These are phyloP conservation scores for Arthrobotrys entomopaga DNA, from an alignment of 2,329 filamentous ascomycete species.

Conservation along the genomic window DNA sequence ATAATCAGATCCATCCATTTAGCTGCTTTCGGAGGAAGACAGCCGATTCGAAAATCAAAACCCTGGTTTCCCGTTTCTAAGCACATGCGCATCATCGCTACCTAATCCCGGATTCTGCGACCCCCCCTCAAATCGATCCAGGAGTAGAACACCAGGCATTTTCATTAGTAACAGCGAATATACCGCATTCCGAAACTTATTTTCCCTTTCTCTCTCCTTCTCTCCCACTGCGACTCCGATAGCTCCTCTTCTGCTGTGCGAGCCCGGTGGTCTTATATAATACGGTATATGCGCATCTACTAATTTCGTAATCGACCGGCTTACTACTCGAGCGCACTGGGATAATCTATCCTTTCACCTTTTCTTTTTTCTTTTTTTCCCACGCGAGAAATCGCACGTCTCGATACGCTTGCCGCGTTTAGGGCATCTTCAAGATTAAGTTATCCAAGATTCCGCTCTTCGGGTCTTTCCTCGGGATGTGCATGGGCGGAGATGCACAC, in stretches of 20 bases:
- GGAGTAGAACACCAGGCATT: neutral
- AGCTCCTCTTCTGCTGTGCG: neutral
- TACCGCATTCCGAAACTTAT: neutral
- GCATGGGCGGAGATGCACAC: constrained; percentile 69
- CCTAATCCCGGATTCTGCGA: constrained; percentile 2
- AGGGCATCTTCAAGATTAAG: constrained; percentile 55
- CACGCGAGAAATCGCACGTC: constrained; percentile 48
- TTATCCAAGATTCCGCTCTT: constrained; percentile 56
- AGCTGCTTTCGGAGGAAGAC: too few relatives aligned
- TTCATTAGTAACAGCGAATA: neutral
- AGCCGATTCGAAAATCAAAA: too few relatives aligned
- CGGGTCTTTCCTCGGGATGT: constrained; percentile 66
- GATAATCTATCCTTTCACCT: neutral
- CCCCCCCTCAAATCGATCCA: constrained; percentile 1
- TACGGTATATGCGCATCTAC: neutral
- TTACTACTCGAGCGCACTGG: neutral
- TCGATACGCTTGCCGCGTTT: constrained; percentile 54
- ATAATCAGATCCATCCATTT: constrained; percentile 9
- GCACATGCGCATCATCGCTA: constrained; percentile 3
- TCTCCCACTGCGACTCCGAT: neutral
- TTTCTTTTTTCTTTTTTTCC: neutral
- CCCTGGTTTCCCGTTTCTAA: neutral
- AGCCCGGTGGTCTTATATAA: neutral
- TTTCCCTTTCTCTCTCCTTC: neutral
- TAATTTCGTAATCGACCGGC: neutral